Evolutionary conservation across 2,329 filamentous ascomycete species (phyloP).

Genomic region (Tetracladium maxilliforme): DNA sequence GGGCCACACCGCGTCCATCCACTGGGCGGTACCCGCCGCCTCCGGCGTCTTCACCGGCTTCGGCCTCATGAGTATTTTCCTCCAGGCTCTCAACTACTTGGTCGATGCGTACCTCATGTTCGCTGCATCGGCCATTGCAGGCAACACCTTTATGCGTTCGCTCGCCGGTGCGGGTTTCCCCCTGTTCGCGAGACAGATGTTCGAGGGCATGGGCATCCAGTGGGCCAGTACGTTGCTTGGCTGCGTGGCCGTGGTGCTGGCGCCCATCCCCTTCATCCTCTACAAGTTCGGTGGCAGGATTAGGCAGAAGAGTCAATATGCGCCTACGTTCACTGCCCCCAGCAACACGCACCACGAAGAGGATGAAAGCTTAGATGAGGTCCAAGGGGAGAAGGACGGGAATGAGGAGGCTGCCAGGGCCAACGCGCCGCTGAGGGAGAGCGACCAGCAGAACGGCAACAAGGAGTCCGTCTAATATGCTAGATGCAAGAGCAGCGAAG

Average conservation of each 20-base stretch:
- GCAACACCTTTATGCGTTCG: conserved; percentile 6
- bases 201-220: conserved; percentile 18
- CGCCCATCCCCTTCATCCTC: conserved; percentile 19
- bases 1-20: conserved; percentile 38
- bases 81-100: conserved; percentile 68
- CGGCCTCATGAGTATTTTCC: conserved; percentile 71
- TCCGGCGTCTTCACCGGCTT: conserved; percentile 55
- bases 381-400: too few species aligned
- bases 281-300: conserved; percentile 15
- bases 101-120: conserved; percentile 62
- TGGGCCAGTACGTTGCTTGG: conserved; percentile 24
- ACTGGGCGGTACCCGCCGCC: conserved; percentile 49
- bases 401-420: too few species aligned
- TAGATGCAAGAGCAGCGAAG: too few species aligned
- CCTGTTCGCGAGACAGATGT: conserved; percentile 23
- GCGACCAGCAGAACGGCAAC: too few species aligned
- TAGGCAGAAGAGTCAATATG: conserved; percentile 16
- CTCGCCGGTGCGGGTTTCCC: conserved; percentile 13
- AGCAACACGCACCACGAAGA: too few species aligned
- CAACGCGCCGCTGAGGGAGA: too few species aligned
- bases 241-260: conserved; percentile 17
- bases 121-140: conserved; percentile 4
- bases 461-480: too few species aligned
- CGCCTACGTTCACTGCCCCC: too few species aligned
- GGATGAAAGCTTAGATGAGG: too few species aligned